Evolutionary conservation across 2,329 filamentous ascomycete genomes (phyloP), one percentile per base, ranked within the genome.

Genomic region (Epichloe hybrida): DNA sequence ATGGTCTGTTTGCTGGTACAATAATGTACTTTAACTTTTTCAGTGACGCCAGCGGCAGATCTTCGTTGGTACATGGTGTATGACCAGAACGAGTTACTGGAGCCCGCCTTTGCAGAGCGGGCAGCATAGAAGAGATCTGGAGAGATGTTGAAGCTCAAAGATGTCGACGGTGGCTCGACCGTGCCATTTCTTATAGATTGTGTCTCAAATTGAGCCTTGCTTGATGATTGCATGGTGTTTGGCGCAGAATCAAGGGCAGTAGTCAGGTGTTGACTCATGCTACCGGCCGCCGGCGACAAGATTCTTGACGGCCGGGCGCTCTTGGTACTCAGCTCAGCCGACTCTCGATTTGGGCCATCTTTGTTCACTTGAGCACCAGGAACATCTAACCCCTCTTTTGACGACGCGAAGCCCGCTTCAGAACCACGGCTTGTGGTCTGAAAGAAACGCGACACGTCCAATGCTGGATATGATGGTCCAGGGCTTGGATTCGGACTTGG

Each of bases 21-120:
- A 65, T 95, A 95, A 61, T 91, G 81, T 1, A 94, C 79, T 51
- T 74, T 77, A 44, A 88, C 79, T 48, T 73, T 75, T 40, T 77
- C 63, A 15, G 71, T 66, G 3, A 69, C 59, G 41, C 72, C 71
- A 12, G 69, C 61, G 45, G 53, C 55, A 3, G 59, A 55, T 42
- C 75, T 66, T 4, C 75, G 76, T 9, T 79, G 75, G 62, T 91
- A 93, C 51, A 88, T 64, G 1, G 61, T 71, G 62, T 89, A 79
- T 2, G 76, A 80, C 85, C 85, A 93, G 62, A 73, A 86, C 0
- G 80, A 82, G 46, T 66, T 66, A 1, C 66, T 59, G 0, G 71
- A 68, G 9, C 69, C 76, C 5, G 65, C 56, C 0, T 64, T 57
- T 1, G 76, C 73, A 4, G 66, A 60, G 53, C 71, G 73, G 2